These are phyloP conservation scores for Neopestalotiopsis rosae DNA, from an alignment of 2,329 filamentous ascomycete species.

Conservation along the genomic window DNA sequence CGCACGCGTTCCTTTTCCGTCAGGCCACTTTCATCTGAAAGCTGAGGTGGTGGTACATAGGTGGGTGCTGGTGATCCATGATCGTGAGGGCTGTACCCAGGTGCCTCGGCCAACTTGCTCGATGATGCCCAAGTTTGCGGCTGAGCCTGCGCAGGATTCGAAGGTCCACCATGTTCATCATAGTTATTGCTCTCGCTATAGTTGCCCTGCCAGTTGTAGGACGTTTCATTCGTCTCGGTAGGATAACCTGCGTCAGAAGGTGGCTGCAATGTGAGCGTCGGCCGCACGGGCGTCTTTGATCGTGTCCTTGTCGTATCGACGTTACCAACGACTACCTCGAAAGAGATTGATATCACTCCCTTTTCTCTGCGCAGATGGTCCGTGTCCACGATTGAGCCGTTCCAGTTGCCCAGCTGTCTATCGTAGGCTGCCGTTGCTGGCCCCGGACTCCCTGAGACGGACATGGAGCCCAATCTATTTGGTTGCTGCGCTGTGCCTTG, in stretches of 20 bases:
- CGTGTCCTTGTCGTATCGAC: constrained; percentile 64
- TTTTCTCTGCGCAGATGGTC: constrained; percentile 86
- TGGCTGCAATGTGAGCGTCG: constrained; percentile 28
- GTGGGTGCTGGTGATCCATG: constrained; percentile 46
- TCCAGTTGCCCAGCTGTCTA: constrained; percentile 54
- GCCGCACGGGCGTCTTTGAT: constrained; percentile 32
- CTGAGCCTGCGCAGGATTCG: constrained; percentile 24
- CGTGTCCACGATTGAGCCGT: constrained; percentile 82
- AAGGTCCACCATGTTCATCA: constrained; percentile 17
- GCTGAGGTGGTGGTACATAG: constrained; percentile 64
- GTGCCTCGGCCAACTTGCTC: constrained; percentile 35
- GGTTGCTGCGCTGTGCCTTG: constrained; percentile 45
- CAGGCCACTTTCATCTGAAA: constrained; percentile 64
- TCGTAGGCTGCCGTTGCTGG: constrained; percentile 37
- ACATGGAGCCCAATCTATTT: constrained; percentile 44
- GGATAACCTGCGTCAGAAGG: constrained; percentile 24
- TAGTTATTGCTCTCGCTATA: constrained; percentile 34
- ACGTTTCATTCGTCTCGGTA: constrained; percentile 27
- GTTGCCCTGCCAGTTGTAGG: constrained; percentile 38
- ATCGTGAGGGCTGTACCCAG: constrained; percentile 38
- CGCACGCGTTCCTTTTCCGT: constrained; percentile 84
- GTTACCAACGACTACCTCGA: constrained; percentile 88
- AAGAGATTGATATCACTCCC: constrained; percentile 84
- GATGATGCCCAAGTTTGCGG: constrained; percentile 33
- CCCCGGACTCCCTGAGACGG: constrained; percentile 37